These are phyloP conservation scores for Stachybotrys chlorohalonatus DNA, from an alignment of 2,329 filamentous ascomycete species.

Conservation along the genomic window DNA sequence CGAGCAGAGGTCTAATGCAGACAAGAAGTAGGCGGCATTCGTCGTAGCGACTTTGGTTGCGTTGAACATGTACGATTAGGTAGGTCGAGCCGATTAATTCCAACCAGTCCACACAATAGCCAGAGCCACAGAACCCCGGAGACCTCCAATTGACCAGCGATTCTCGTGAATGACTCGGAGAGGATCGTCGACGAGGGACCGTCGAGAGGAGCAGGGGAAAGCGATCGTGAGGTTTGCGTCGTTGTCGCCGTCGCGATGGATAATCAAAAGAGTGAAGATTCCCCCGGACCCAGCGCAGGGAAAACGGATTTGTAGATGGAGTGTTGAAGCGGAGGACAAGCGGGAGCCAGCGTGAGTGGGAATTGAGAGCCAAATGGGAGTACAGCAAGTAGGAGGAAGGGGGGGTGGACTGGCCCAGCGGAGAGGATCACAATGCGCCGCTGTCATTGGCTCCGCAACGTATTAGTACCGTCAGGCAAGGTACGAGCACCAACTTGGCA, in stretches of 20 bases:
- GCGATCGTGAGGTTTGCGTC: background rate
- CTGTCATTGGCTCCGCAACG: background rate
- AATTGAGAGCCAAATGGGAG: background rate
- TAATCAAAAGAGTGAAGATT: background rate
- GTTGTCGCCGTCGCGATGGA: background rate
- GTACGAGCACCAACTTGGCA: background rate
- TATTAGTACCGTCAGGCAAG: background rate
- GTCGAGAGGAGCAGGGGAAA: background rate
- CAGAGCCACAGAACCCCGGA: background rate
- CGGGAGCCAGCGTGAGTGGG: background rate
- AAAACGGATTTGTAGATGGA: background rate
- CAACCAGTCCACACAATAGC: background rate
- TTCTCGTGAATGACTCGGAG: background rate
- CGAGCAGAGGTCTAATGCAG: background rate
- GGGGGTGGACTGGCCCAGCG: background rate
- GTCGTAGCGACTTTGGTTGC: background rate
- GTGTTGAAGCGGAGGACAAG: background rate
- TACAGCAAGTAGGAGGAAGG: background rate
- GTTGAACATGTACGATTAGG: background rate
- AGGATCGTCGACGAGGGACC: background rate
- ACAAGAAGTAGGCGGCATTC: background rate
- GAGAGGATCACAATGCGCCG: background rate
- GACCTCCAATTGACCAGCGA: background rate
- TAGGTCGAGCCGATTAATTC: background rate
- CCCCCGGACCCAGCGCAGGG: background rate